phyloP scores from a whole-genome alignment of 495 filamentous ascomycete species.

The Hyaloscypha hepaticicola region DNA sequence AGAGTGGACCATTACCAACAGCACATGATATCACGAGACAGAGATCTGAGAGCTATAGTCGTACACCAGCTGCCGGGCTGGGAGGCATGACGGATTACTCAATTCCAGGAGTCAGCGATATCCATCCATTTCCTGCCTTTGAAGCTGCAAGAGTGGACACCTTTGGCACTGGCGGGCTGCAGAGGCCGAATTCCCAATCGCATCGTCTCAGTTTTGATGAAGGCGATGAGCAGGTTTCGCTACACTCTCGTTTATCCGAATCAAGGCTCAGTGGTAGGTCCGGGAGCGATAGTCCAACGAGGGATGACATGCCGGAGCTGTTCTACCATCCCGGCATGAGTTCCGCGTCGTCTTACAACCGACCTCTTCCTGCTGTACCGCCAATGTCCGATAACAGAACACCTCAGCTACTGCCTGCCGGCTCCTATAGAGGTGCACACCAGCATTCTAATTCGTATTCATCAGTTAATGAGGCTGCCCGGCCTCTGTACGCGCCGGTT shows the following conservation, averaged over 20 bases:
- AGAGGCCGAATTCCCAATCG: slow-evolving; percentile 52
- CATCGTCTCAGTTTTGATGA: slow-evolving; percentile 89
- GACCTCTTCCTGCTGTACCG: slow-evolving; percentile 81
- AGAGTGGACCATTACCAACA: slow-evolving; percentile 32
- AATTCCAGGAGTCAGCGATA: slow-evolving; percentile 48
- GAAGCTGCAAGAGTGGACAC: slow-evolving; percentile 55
- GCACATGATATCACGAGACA: slow-evolving; percentile 31
- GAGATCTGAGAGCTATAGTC: slow-evolving; percentile 42
- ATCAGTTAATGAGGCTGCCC: slow-evolving; percentile 28
- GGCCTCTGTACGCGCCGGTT: slow-evolving; percentile 39
- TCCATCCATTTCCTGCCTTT: slow-evolving; percentile 62
- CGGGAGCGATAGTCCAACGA: slow-evolving; percentile 52
- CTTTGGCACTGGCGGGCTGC: slow-evolving; percentile 79
- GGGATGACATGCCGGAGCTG: slow-evolving; percentile 78
- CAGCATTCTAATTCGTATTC: slow-evolving; percentile 29
- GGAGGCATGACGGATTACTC: slow-evolving; percentile 37
- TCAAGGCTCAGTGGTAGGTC: slow-evolving; percentile 30
- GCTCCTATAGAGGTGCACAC: slow-evolving; percentile 51
- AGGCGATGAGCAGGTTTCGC: slow-evolving; percentile 66
- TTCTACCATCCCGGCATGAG: slow-evolving; percentile 86
- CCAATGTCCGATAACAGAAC: slow-evolving; percentile 46
- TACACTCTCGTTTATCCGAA: slow-evolving; percentile 38
- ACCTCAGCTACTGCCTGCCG: slow-evolving; percentile 55
- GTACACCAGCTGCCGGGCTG: slow-evolving; percentile 32
- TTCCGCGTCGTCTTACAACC: slow-evolving; percentile 30